Base-by-base conservation (phyloP, 2,329 filamentous ascomycete species). In the Fusarium sp. region DNA sequence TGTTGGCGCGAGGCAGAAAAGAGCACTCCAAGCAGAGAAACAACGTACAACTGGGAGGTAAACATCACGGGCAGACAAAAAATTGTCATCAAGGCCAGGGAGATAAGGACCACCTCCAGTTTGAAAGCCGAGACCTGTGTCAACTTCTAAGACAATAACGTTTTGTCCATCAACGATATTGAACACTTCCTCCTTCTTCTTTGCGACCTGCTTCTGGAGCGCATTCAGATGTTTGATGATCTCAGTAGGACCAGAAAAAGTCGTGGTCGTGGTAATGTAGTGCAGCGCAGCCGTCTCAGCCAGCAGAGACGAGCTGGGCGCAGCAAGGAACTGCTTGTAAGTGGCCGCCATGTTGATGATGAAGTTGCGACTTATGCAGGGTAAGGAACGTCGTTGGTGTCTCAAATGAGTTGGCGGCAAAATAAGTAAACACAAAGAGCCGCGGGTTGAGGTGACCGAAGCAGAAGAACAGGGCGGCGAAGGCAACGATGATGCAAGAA, bases 41-140 rank as follows among this genome's bases (percentile, higher is more conserved):
- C 24, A 59, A 88, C 93, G 81, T 87, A 98, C 95, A 84, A 97
- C 90, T 55, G 94, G 90, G 75, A 98, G 88, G 58, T 90, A 90
- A 70, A 95, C 95, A 63, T 90, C 90, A 79, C 92, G 92, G 83
- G 98, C 95, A 64, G 93, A 87, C 66, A 99, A 85, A 82, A 98
- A 98, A 85, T 98, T 98, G 86, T 98, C 95, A 79, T 98, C 96
- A 55, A 99, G 87, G 54, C 91, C 91, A 10, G 96, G 96, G 63
- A 98, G 89, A 84, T 96, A 98, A 73, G 92, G 89, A 73, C 95
- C 96, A 75, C 96, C 96, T 73, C 93, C 91, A 71, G 88, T 90
- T 64, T 91, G 81, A 82, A 99, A 98, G 80, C 97, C 93, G 54
- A 98, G 84, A 4, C 90, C 91, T 31, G 94, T 96, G 79, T 97